A percentile compares a stretch with the other conserved stretches of the same genome.
phyloP scores from a whole-genome alignment of 805 yeast species.

The Brettanomyces nanus region DNA sequence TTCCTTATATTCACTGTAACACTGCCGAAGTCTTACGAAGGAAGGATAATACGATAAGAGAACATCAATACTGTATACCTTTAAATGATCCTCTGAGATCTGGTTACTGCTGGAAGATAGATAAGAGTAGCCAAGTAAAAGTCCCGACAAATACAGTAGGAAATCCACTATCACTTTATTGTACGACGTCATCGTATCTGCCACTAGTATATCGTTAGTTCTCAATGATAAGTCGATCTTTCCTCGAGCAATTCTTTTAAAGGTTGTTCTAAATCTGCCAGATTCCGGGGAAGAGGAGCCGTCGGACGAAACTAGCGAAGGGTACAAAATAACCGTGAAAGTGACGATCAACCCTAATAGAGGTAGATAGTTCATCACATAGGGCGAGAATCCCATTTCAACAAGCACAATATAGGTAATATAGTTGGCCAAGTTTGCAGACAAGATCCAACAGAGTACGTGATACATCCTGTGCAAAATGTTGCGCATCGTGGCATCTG shows the following conservation, averaged over 20 bases:
- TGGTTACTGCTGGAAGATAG: conserved; percentile 21
- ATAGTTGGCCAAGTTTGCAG: conserved; percentile 22
- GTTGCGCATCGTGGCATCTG: conserved; percentile 13
- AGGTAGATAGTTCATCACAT: conserved; percentile 28
- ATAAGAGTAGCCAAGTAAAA: conserved; percentile 29
- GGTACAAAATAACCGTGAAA: conserved; percentile 29
- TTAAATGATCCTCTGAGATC: conserved; percentile 25
- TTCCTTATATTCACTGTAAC: conserved; percentile 56
- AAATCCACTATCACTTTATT: conserved; percentile 70
- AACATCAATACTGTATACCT: conserved; percentile 23
- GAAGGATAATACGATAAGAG: conserved; percentile 45
- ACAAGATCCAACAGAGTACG: conserved; percentile 14
- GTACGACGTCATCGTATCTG: conserved; percentile 82
- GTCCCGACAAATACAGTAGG: conserved; percentile 44
- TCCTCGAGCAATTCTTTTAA: conserved; percentile 49
- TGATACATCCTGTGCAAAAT: conserved; percentile 12
- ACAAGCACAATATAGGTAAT: conserved; percentile 21
- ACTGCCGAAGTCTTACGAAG: conserved; percentile 73
- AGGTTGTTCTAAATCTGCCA: conserved; percentile 39
- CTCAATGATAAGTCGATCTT: conserved; percentile 51
- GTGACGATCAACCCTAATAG: conserved; percentile 29
- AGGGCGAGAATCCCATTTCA: conserved; percentile 18
- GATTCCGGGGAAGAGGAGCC: conserved; percentile 24
- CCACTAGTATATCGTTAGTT: conserved; percentile 70
- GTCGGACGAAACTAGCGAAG: conserved; percentile 14